These are phyloP conservation scores for Irpex sp. DNA, from an alignment of 1,284 basidiomycete genomes.

Conservation along the genomic window DNA sequence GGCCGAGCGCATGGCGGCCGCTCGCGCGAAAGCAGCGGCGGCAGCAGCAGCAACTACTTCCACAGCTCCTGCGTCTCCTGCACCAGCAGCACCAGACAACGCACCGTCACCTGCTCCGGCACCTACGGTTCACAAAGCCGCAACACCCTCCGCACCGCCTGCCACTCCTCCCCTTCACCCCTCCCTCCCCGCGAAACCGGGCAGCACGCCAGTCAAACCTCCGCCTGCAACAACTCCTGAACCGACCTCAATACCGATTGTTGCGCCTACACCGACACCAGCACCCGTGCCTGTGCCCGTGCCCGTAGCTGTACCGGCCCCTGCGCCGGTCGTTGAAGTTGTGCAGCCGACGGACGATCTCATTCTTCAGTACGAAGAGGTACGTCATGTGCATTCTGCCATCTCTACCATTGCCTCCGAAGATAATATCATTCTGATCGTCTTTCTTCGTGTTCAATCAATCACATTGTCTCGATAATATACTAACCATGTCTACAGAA, in stretches of 20 bases:
- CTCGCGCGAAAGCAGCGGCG: conserved; percentile 37
- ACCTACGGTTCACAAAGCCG: neutral
- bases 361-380: conserved; percentile 60
- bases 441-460: too few relatives aligned
- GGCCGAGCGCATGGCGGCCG: conserved; percentile 42
- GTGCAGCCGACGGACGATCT: conserved; percentile 42
- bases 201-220: conserved; percentile 27
- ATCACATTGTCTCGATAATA: too few relatives aligned
- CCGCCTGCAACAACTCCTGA: conserved; percentile 27
- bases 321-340: conserved; percentile 20
- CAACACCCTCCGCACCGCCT: conserved; percentile 22
- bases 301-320: too few relatives aligned
- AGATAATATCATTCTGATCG: too few relatives aligned
- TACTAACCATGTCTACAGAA: conserved; percentile 37
- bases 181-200: conserved; percentile 55
- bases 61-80: conserved; percentile 18
- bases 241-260: conserved; percentile 17
- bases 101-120: conserved; percentile 14
- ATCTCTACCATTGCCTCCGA: neutral
- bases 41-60: conserved; percentile 25
- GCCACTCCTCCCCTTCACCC: conserved; percentile 52
- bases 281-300: conserved; percentile 8
- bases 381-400: conserved; percentile 24
- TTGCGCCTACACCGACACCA: conserved; percentile 17
- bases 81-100: conserved; percentile 16